Conservation (phyloP, 2,329 filamentous ascomycete genomes). For the Colletotrichum agaves region DNA sequence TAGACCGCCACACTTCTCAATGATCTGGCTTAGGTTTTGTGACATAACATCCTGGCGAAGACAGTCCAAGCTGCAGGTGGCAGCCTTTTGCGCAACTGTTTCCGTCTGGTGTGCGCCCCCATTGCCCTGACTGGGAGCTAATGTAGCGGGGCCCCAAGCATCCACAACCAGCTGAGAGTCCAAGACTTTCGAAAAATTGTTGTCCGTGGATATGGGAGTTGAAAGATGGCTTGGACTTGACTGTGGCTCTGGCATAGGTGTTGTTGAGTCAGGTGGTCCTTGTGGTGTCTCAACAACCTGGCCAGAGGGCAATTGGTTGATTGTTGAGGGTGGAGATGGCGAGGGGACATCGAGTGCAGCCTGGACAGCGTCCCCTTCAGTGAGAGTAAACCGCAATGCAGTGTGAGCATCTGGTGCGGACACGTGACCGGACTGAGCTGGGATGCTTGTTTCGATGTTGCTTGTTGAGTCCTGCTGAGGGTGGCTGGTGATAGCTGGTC, state of each 20-base stretch:
- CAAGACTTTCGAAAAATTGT: neutral
- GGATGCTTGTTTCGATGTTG: neutral
- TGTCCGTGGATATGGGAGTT: neutral
- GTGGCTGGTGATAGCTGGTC: neutral
- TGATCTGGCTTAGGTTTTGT: neutral
- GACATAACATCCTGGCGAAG: slow-evolving; percentile 10
- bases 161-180: neutral
- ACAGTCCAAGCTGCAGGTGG: neutral
- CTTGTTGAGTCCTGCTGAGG: too few relatives aligned
- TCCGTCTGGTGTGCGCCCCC: too few relatives aligned
- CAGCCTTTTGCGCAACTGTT: too few relatives aligned
- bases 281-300: neutral
- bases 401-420: neutral
- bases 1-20: neutral
- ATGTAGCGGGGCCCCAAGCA: neutral
- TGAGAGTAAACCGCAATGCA: neutral
- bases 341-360: neutral
- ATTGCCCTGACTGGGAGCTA: too few relatives aligned
- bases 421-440: neutral
- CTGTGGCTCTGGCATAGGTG: neutral
- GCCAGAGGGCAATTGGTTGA: neutral
- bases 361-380: neutral
- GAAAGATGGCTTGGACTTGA: neutral
- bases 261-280: neutral
- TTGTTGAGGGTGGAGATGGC: neutral